Evolutionary conservation across 805 yeast genomes (phyloP), one percentile per base, ranked within the genome.

Genomic region (Teunomyces gatunensis): DNA sequence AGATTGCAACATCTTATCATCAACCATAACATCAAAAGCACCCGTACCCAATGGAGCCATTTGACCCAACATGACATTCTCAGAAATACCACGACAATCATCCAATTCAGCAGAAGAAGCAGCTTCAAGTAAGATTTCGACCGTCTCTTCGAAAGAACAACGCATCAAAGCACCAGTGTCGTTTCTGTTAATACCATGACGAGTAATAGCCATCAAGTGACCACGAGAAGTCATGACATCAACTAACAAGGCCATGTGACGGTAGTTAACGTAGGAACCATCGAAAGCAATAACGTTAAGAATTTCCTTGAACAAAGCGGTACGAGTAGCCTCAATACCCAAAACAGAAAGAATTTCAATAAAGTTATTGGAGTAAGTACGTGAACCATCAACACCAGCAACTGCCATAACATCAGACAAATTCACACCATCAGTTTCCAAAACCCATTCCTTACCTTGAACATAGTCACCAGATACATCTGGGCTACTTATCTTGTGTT

Each of bases 131-230:
- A 94, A 74, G 61, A 94, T 94, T 73, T 94, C 99, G 36, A 94
- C 99, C 6, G 99, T 94, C 70, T 94, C 99, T 73, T 94, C 99
- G 75, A 94, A 94, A 37, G 99, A 92, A 76, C 97, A 94, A 72
- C 99, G 84, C 99, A 94, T 94, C 64, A 94, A 79, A 2, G 99
- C 99, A 72, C 99, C 99, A 27, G 99, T 94, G 56, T 94, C 97
- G 33, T 96, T 87, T 73, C 99, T 85, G 71, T 94, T 94, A 71
- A 94, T 92, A 80, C 99, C 99, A 65, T 94, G 99, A 80, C 99
- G 95, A 39, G 98, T 92, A 61, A 94, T 91, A 35, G 99, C 98
- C 88, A 95, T 92, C 69, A 94, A 78, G 64, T 92, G 96, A 62
- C 99, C 99, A 64, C 96, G 85, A 34, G 96, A 88, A 2, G 99